A percentile compares a stretch with the other conserved stretches of the same genome.
These are phyloP conservation scores for Mycosarcoma mackinlayi DNA, from an alignment of 1,284 basidiomycete genomes.

Conservation along the genomic window DNA sequence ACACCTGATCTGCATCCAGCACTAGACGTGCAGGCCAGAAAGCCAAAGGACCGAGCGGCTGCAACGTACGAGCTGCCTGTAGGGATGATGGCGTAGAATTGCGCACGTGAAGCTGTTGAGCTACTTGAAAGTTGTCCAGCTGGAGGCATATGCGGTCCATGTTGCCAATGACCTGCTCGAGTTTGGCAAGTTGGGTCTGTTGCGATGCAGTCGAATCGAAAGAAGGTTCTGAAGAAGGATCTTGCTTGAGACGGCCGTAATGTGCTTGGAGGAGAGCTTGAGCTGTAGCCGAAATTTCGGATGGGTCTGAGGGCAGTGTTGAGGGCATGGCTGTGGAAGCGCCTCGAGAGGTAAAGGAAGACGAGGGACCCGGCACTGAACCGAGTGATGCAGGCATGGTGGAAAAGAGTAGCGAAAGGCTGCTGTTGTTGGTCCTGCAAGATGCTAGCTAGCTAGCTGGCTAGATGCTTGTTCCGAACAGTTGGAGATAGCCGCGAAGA, in stretches of 20 bases:
- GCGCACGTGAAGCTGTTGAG: slow-evolving; percentile 12
- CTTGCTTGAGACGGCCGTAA: slow-evolving; percentile 21
- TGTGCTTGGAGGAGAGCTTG: slow-evolving; percentile 43
- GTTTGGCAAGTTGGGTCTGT: slow-evolving; percentile 6
- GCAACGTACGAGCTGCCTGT: slow-evolving; percentile 14
- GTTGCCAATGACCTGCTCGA: slow-evolving; percentile 18
- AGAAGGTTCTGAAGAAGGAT: background rate
- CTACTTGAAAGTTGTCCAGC: slow-evolving; percentile 34
- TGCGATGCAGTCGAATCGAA: background rate
- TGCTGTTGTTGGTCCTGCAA: no score
- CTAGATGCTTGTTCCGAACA: no score
- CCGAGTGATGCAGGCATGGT: background rate
- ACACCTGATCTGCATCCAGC: slow-evolving; percentile 8
- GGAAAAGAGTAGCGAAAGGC: no score
- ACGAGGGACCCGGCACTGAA: background rate
- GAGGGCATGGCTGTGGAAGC: slow-evolving; percentile 3
- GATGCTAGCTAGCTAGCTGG: no score
- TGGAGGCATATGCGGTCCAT: slow-evolving; percentile 37
- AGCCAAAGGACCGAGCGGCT: slow-evolving; percentile 35
- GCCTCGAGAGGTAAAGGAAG: background rate
- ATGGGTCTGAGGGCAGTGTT: slow-evolving; percentile 18
- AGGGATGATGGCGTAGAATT: background rate
- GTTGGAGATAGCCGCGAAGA: no score
- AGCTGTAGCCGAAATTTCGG: slow-evolving; percentile 43
- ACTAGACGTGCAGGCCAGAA: slow-evolving; percentile 39